Evolutionary conservation across 2,329 filamentous ascomycete species (phyloP), one percentile per base, ranked within the genome.

Genomic region (Botryotinia calthae): DNA sequence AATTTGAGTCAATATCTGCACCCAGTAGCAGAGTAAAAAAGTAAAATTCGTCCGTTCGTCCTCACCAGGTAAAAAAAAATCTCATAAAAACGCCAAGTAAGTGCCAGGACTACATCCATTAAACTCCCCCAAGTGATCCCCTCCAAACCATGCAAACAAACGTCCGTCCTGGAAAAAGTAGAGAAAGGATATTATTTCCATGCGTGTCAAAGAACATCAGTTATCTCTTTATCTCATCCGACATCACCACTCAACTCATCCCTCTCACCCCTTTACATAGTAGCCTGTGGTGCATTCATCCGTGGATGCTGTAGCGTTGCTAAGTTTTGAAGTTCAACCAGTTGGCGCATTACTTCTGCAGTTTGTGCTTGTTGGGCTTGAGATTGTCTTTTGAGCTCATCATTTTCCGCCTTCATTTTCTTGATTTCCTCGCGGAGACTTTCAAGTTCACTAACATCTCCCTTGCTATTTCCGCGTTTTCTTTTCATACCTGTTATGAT

Each of bases 381-480:
- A 20, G 61, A 64, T 22, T 73, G 61, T 65, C 67, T 63, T 22
- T 64, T 69, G n/a, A 74, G 83, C 76, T 90, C 87, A 75, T 89
- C 84, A 73, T 91, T 90, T 80, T 93, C 90, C 63, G 84, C 84
- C n/a, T 87, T 86, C 51, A 93, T 82, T 48, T 90, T 86, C 82
- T 92, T 92, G 74, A 92, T 82, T 79, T 93, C 90, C 64, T 89
- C 86, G 31, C 87, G 88, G 46, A 93, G 77, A 66, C 78, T 78
- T 48, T 51, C 66, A 42, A 67, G 64, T 56, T 67, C 64, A 31
- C 28, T 67, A 20, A 40, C 34, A 56, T 82, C 80, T 37, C 80
- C 79, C 9, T 80, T 80, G 56, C 87, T 87, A 5, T 59, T 80
- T n/a, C 82, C 82, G 62, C 84, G 83, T 20, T 81, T 80, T 74